Percentiles rank a stretch among this genome's conserved stretches.
phyloP scores from a whole-genome alignment of 805 yeast genomes.

The Candida hungchunana region DNA sequence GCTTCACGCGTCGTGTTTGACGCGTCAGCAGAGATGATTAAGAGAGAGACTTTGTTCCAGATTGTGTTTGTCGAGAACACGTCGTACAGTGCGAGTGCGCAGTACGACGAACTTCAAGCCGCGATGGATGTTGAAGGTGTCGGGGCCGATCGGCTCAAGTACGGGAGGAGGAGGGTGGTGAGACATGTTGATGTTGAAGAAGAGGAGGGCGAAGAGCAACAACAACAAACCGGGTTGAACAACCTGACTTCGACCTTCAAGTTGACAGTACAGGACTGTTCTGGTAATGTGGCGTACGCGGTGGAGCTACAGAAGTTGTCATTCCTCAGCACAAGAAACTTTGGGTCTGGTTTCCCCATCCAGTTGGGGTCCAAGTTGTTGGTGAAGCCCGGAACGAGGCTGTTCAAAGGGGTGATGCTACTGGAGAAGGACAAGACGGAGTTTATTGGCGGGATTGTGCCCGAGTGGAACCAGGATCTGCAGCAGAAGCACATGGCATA shows the following conservation, averaged over 20 bases:
- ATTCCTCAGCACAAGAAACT: constrained; percentile 34
- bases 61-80: constrained; percentile 53
- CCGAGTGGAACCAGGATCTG: constrained; percentile 34
- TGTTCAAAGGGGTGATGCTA: constrained; percentile 44
- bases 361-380: constrained; percentile 57
- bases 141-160: constrained; percentile 49
- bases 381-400: constrained; percentile 41
- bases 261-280: constrained; percentile 51
- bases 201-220: constrained; percentile 20
- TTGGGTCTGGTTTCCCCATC: constrained; percentile 32
- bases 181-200: constrained; percentile 48
- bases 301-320: constrained; percentile 51
- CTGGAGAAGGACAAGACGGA: constrained; percentile 26
- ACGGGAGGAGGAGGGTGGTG: constrained; percentile 27
- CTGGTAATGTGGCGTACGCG: constrained; percentile 50
- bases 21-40: constrained; percentile 2
- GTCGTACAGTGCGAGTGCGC: constrained; percentile 45
- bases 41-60: constrained; percentile 42
- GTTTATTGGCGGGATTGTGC: constrained; percentile 37
- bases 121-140: constrained; percentile 54
- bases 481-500: constrained; percentile 29
- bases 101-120: constrained; percentile 51
- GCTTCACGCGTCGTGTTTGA: constrained; percentile 11
- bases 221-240: constrained; percentile 8
- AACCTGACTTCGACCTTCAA: constrained; percentile 37